Percentiles rank a stretch among this genome's conserved stretches.
phyloP scores from a whole-genome alignment of 2,329 filamentous ascomycete genomes.

The Cladosporium sp. region DNA sequence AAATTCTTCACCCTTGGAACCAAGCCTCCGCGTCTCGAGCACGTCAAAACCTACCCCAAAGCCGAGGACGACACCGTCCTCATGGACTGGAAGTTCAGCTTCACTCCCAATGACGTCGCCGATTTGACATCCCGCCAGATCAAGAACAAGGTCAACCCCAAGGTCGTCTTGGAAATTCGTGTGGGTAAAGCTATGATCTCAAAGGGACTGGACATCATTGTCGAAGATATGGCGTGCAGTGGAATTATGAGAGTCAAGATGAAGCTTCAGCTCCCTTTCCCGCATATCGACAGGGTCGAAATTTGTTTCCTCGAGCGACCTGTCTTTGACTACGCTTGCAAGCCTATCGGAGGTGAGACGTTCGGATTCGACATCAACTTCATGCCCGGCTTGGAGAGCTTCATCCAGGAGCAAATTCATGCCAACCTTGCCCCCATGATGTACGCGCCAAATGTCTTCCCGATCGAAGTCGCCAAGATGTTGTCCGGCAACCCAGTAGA shows the following conservation, averaged over 20 bases:
- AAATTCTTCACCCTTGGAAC: slow-evolving; percentile 91
- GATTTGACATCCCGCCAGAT: slow-evolving; percentile 89
- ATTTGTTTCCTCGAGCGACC: slow-evolving; percentile 91
- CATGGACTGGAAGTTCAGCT: slow-evolving; percentile 99
- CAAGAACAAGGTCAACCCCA: slow-evolving; percentile 95
- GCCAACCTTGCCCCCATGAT: slow-evolving; percentile 93
- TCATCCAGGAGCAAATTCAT: slow-evolving; percentile 96
- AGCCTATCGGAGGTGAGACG: slow-evolving; percentile 89
- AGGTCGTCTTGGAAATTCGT: slow-evolving; percentile 90
- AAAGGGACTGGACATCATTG: slow-evolving; percentile 95
- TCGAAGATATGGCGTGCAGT: slow-evolving; percentile 95
- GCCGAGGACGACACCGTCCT: slow-evolving; percentile 91
- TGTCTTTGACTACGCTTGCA: slow-evolving; percentile 94
- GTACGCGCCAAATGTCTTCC: slow-evolving; percentile 97
- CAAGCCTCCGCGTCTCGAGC: slow-evolving; percentile 92
- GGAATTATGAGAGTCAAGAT: slow-evolving; percentile 96
- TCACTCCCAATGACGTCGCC: slow-evolving; percentile 88
- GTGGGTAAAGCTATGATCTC: slow-evolving; percentile 95
- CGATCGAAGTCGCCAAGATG: slow-evolving; percentile 98
- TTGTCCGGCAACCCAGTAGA: slow-evolving; percentile 90
- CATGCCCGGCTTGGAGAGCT: slow-evolving; percentile 86
- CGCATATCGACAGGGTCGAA: slow-evolving; percentile 90
- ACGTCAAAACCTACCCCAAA: slow-evolving; percentile 97
- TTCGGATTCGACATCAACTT: slow-evolving; percentile 99
- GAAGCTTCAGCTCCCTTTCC: slow-evolving; percentile 94